Percentiles rank a stretch among this genome's conserved stretches.
phyloP scores from a whole-genome alignment of 208 protist genomes.

The Crithidia expoeki region DNA sequence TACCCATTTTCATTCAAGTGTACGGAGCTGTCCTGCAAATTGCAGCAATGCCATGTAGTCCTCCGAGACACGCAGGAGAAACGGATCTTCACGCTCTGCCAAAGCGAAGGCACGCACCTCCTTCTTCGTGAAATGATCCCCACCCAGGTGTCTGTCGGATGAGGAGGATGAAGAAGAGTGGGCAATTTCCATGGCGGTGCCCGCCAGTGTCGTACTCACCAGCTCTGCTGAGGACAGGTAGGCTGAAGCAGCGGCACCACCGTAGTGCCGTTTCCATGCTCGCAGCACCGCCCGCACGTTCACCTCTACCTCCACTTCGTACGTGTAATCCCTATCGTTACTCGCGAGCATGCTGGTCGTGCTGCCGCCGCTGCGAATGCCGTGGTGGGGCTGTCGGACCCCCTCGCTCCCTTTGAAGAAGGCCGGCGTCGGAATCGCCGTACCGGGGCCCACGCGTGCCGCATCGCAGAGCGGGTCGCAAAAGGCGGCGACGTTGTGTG shows the following conservation, averaged over 20 bases:
- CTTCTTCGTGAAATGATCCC: not conserved
- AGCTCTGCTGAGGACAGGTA: constrained; percentile 19
- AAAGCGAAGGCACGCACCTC: constrained; percentile 18
- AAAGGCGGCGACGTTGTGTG: not conserved
- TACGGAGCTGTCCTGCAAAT: constrained; percentile 35
- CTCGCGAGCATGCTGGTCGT: too few relatives aligned
- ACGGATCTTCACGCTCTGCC: constrained; percentile 44
- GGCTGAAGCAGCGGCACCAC: constrained; percentile 23
- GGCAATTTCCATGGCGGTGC: not conserved
- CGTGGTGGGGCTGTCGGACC: not conserved
- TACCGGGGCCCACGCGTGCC: not conserved
- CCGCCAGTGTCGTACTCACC: constrained; percentile 17
- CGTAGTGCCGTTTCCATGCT: constrained; percentile 41
- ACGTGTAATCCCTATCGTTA: too few relatives aligned
- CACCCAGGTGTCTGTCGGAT: not conserved
- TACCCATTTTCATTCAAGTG: constrained; percentile 5
- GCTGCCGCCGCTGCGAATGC: not conserved
- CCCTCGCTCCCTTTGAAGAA: not conserved
- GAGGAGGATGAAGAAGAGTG: not conserved
- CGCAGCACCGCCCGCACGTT: constrained; percentile 46
- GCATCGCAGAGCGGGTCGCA: not conserved
- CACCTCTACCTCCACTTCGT: constrained; percentile 68
- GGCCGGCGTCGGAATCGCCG: constrained; percentile 10
- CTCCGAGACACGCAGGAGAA: constrained; percentile 49
- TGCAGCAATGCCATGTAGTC: constrained; percentile 62